Evolutionary conservation across 2,329 filamentous ascomycete species (phyloP).

Genomic region (Tolypocladium amazonense): DNA sequence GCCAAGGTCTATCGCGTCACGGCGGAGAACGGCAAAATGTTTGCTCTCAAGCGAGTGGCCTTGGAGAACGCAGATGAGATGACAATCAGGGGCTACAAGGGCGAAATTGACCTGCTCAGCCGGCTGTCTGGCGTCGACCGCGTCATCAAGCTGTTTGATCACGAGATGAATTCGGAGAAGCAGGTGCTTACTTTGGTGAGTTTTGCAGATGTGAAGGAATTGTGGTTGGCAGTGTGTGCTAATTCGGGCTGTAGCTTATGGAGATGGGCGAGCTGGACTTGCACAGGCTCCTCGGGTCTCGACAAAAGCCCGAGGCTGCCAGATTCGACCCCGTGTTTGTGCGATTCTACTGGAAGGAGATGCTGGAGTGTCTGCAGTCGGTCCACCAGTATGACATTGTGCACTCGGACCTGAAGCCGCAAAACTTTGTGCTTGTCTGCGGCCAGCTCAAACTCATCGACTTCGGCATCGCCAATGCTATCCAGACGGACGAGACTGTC

Average conservation of each 20-base stretch:
- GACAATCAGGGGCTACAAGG: conserved; percentile 79
- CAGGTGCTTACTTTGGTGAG: conserved; percentile 74
- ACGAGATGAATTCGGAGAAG: conserved; percentile 87
- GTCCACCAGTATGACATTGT: conserved; percentile 89
- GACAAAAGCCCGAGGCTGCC: conserved; percentile 60
- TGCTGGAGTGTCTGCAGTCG: conserved; percentile 88
- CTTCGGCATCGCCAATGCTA: conserved; percentile 96
- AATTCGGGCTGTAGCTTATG: conserved; percentile 58
- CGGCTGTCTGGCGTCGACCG: conserved; percentile 77
- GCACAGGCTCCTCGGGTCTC: conserved; percentile 69
- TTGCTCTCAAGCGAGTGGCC: conserved; percentile 87
- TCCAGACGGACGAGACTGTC: conserved; percentile 88
- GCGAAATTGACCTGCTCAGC: conserved; percentile 84
- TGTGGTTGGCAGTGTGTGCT: neutral
- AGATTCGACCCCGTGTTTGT: conserved; percentile 83
- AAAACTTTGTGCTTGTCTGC: conserved; percentile 89
- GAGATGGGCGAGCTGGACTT: conserved; percentile 94
- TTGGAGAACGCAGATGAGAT: conserved; percentile 80
- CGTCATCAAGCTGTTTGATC: conserved; percentile 84
- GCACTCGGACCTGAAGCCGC: conserved; percentile 92
- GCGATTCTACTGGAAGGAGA: conserved; percentile 98
- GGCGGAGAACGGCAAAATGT: conserved; percentile 92
- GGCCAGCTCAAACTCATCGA: conserved; percentile 92
- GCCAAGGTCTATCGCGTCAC: conserved; percentile 94
- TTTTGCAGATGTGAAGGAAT: conserved; percentile 8